Evolutionary conservation across 1,139 yeast genomes (phyloP).

Genomic region (Candida glucosophila): DNA sequence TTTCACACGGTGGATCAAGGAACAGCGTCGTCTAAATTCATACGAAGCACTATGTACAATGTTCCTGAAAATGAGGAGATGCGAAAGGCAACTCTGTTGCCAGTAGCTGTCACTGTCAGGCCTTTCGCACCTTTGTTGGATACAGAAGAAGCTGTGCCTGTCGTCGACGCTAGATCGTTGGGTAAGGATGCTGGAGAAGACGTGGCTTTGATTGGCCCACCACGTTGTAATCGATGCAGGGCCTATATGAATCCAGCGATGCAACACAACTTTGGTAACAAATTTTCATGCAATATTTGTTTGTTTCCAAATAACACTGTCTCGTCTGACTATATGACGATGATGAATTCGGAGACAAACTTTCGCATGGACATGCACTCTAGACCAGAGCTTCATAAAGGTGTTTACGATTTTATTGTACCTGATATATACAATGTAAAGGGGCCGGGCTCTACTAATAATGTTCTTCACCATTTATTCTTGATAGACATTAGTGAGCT

Average conservation of each 20-base stretch:
- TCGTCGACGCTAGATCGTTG: slow-evolving; percentile 48
- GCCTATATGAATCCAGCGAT: slow-evolving; percentile 83
- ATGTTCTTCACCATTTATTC: slow-evolving; percentile 62
- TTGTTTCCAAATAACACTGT: slow-evolving; percentile 61
- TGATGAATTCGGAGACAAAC: slow-evolving; percentile 47
- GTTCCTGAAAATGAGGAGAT: slow-evolving; percentile 72
- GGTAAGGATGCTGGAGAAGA: slow-evolving; percentile 17
- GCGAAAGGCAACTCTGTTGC: slow-evolving; percentile 64
- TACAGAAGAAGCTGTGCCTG: slow-evolving; percentile 55
- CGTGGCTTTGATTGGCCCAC: slow-evolving; percentile 50
- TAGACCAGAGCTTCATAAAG: slow-evolving; percentile 72
- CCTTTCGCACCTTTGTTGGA: slow-evolving; percentile 66
- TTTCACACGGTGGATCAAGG: slow-evolving; percentile 74
- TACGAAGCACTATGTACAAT: slow-evolving; percentile 74
- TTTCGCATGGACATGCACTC: slow-evolving; percentile 53
- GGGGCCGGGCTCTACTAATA: slow-evolving; percentile 17
- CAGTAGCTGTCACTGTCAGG: slow-evolving; percentile 69
- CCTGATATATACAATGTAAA: slow-evolving; percentile 62
- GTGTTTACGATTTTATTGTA: slow-evolving; percentile 80
- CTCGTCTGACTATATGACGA: slow-evolving; percentile 59
- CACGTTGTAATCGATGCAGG: slow-evolving; percentile 87
- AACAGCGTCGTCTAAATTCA: slow-evolving; percentile 70
- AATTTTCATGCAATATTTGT: slow-evolving; percentile 82
- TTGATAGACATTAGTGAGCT: slow-evolving; percentile 67
- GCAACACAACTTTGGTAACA: slow-evolving; percentile 58